These are phyloP conservation scores for Penicillium daleae DNA, from an alignment of 495 filamentous ascomycete genomes.

Conservation along the genomic window DNA sequence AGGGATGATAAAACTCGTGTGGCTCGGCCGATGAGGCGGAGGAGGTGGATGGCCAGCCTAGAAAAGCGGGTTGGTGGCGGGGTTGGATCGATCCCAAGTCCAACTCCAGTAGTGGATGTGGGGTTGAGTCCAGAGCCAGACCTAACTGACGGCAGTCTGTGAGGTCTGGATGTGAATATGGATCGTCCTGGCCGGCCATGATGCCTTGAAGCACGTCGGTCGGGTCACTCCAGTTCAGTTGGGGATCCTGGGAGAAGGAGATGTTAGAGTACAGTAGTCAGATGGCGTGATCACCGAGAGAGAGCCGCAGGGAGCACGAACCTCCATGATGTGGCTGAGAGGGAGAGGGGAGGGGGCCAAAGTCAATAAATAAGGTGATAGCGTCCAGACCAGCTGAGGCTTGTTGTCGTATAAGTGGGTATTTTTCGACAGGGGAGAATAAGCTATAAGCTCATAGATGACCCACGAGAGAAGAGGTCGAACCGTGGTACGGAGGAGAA, in stretches of 20 bases:
- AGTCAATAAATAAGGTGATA: not conserved
- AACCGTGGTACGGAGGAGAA: not conserved
- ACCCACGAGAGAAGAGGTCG: too few species aligned
- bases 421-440: not conserved
- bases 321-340: conserved; percentile 26
- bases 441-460: not conserved
- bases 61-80: conserved; percentile 24
- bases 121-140: conserved; percentile 30
- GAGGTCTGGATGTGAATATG: conserved; percentile 19
- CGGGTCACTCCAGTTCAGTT: conserved; percentile 35
- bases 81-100: conserved; percentile 30
- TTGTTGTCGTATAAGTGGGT: not conserved
- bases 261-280: conserved; percentile 3
- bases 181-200: conserved; percentile 27
- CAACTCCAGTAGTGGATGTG: conserved; percentile 35
- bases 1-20: conserved; percentile 28
- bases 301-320: conserved; percentile 16
- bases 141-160: conserved; percentile 23
- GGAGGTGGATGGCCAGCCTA: conserved; percentile 27
- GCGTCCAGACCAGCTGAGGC: conserved; percentile 6
- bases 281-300: not conserved
- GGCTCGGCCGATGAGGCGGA: conserved; percentile 19
- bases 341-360: not conserved
- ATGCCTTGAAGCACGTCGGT: conserved; percentile 45
- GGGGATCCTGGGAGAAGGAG: conserved; percentile 10